These are phyloP conservation scores for Trypanosoma lewisi DNA, from an alignment of 208 protist genomes.

Conservation along the genomic window DNA sequence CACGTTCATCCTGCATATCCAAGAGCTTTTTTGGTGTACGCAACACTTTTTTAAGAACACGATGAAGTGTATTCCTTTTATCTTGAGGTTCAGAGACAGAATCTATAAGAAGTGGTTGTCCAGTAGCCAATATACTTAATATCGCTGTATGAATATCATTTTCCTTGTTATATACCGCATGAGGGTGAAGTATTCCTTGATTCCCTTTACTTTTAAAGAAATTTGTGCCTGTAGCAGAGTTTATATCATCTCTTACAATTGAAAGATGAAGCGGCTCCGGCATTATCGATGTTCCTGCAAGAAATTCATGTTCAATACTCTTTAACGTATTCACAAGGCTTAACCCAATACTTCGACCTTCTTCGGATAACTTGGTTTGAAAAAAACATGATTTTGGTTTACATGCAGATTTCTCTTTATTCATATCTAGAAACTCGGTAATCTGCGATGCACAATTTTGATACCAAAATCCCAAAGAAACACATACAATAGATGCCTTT, in stretches of 20 bases:
- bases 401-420: neutral
- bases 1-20: slow-evolving; percentile 19
- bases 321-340: slow-evolving; percentile 13
- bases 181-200: neutral
- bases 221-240: neutral
- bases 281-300: neutral
- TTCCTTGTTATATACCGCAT: neutral
- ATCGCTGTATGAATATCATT: slow-evolving; percentile 1
- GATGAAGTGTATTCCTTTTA: slow-evolving; percentile 4
- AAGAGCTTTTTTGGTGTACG: slow-evolving; percentile 16
- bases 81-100: neutral
- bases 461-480: slow-evolving; percentile 26
- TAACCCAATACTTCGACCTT: slow-evolving; percentile 3
- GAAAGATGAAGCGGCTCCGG: neutral
- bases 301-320: slow-evolving; percentile 9
- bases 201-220: neutral
- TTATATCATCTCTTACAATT: slow-evolving; percentile 10
- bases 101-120: neutral
- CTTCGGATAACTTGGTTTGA: neutral
- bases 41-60: slow-evolving; percentile 14
- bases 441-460: slow-evolving; percentile 20
- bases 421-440: neutral
- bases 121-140: slow-evolving; percentile 16
- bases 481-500: neutral
- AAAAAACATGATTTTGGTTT: neutral